A percentile compares a stretch with the other conserved stretches of the same genome.
phyloP scores from a whole-genome alignment of 2,329 filamentous ascomycete genomes.

The Xylaria sp. region DNA sequence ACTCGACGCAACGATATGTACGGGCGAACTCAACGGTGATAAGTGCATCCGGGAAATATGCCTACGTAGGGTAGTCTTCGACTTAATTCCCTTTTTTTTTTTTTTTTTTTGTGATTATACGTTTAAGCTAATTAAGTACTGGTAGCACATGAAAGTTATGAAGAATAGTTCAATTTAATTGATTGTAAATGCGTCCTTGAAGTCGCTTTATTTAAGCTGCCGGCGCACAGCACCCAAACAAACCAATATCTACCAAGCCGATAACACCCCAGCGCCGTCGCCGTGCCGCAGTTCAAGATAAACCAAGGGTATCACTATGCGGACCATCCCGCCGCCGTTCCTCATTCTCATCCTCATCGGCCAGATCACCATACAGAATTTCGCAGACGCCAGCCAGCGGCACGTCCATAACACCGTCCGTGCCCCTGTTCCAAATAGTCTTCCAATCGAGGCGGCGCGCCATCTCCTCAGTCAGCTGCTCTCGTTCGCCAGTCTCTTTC shows the following conservation, averaged over 20 bases:
- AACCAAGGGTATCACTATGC: constrained; percentile 21
- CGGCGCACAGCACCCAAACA: neutral
- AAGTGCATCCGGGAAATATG: no score
- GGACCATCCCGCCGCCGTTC: constrained; percentile 7
- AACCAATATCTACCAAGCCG: neutral
- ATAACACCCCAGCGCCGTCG: constrained; percentile 9
- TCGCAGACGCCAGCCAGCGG: constrained; percentile 95
- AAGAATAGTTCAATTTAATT: neutral
- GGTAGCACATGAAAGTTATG: no score
- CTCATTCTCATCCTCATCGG: constrained; percentile 31
- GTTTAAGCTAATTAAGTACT: no score
- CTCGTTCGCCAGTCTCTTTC: constrained; percentile 43
- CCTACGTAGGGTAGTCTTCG: no score
- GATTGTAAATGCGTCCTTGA: neutral
- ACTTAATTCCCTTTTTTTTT: no score
- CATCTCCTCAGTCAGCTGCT: constrained; percentile 44
- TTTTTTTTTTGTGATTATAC: no score
- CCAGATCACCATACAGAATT: constrained; percentile 76
- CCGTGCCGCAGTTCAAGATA: neutral
- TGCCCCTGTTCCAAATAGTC: constrained; percentile 86
- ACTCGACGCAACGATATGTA: neutral
- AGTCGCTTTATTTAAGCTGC: neutral
- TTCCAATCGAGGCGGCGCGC: constrained; percentile 68
- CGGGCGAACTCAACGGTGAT: neutral
- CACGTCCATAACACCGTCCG: constrained; percentile 96